A percentile compares a stretch with the other conserved stretches of the same genome.
Conservation (phyloP, 2,329 filamentous ascomycete species). For the Hypoxylon sp. region DNA sequence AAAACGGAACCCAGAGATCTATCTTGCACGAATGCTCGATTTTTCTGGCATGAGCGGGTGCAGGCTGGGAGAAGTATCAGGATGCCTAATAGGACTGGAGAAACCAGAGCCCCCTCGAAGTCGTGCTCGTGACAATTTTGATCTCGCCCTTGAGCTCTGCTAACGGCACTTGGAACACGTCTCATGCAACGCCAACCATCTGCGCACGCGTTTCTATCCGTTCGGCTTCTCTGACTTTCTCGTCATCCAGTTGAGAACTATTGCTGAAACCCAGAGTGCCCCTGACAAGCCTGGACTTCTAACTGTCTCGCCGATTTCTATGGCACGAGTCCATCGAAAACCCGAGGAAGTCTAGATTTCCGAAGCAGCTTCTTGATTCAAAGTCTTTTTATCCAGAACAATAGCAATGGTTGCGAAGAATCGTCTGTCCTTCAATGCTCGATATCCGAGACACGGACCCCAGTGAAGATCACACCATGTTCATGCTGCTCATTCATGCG, state of each 20-base stretch:
- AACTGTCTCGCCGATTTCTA: neutral
- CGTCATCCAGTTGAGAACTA: neutral
- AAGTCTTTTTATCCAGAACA: neutral
- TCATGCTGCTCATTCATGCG: conserved; percentile 2
- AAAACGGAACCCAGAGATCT: neutral
- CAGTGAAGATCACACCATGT: neutral
- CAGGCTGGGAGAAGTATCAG: neutral
- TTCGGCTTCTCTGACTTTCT: neutral
- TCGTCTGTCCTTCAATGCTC: conserved; percentile 1
- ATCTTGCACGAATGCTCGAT: neutral
- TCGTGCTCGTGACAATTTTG: conserved; percentile 5
- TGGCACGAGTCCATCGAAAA: conserved; percentile 8
- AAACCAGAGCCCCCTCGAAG: neutral
- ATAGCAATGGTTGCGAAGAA: neutral
- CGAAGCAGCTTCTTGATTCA: conserved; percentile 8
- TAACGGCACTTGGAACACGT: neutral
- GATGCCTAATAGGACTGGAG: neutral
- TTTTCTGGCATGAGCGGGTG: neutral
- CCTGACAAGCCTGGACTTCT: neutral
- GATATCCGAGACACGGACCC: conserved; percentile 6
- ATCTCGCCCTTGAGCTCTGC: conserved; percentile 8
- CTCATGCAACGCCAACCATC: neutral
- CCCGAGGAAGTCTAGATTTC: neutral
- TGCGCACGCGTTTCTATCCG: neutral
- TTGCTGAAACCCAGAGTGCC: neutral